Evolutionary conservation across 306 rosid genomes (phyloP).

Genomic region (Ammopiptanthus mongolicus): DNA sequence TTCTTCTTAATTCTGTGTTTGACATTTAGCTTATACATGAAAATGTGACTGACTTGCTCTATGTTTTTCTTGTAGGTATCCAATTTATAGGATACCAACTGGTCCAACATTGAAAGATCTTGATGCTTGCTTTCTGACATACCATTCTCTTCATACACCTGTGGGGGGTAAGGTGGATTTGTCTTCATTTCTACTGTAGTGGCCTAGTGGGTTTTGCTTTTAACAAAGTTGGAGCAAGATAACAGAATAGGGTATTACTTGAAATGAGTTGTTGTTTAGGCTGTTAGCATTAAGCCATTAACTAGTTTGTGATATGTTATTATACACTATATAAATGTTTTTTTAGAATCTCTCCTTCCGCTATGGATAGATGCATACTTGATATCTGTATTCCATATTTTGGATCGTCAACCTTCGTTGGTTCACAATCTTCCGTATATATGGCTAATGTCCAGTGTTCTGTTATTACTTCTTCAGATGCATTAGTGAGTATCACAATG

Average conservation of each 20-base stretch:
- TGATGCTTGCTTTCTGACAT: slow-evolving; percentile 87
- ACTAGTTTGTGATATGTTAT: background rate
- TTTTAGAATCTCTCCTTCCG: background rate
- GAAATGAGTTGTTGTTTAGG: background rate
- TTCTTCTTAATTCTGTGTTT: slow-evolving; percentile 14
- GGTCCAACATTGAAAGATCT: slow-evolving; percentile 91
- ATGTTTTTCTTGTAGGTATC: slow-evolving; percentile 60
- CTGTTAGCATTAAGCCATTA: background rate
- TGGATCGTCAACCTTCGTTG: background rate
- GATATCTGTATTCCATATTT: background rate
- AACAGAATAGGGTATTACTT: background rate
- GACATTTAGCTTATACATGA: background rate
- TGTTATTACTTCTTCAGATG: background rate
- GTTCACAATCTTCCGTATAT: background rate
- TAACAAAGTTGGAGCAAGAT: background rate
- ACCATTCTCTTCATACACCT: slow-evolving; percentile 61
- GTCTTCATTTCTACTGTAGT: background rate
- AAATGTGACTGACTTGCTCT: slow-evolving; percentile 17
- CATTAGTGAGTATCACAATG: background rate
- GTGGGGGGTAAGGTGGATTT: slow-evolving; percentile 47
- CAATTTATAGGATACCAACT: slow-evolving; percentile 90
- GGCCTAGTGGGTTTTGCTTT: background rate
- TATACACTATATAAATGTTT: background rate
- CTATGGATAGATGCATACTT: background rate
- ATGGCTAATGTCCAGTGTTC: background rate